Evolutionary conservation across 2,329 filamentous ascomycete species (phyloP).

Genomic region (Penicillium brevicompactum): DNA sequence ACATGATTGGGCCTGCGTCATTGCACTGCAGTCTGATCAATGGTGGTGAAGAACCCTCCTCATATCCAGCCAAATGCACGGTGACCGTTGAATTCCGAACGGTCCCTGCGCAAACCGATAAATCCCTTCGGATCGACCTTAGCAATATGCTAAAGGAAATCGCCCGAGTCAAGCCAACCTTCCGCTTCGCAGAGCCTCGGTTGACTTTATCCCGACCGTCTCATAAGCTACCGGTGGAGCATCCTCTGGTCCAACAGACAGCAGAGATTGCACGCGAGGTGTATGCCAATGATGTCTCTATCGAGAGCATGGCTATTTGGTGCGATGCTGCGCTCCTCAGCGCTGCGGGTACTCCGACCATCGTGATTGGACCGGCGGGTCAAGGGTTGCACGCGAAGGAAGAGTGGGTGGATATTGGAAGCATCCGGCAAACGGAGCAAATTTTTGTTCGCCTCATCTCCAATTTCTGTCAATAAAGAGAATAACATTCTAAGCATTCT

Average conservation of each 20-base stretch:
- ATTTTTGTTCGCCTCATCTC: neutral
- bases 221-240: neutral
- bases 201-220: conserved; percentile 50
- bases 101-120: neutral
- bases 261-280: neutral
- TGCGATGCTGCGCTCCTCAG: neutral
- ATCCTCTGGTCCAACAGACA: neutral
- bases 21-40: conserved; percentile 53
- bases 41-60: conserved; percentile 55
- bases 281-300: neutral
- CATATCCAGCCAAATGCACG: conserved; percentile 53
- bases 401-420: neutral
- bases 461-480: neutral
- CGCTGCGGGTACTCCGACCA: neutral
- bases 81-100: conserved; percentile 37
- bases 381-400: neutral
- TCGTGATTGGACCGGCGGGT: neutral
- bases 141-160: neutral
- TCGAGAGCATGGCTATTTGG: neutral
- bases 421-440: neutral
- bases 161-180: neutral
- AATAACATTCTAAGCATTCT: too few species aligned
- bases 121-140: neutral
- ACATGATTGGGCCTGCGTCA: conserved; percentile 43
- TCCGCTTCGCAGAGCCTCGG: neutral